Base-by-base conservation (phyloP, 1,284 basidiomycete species). In the Acaromyces ingoldii region DNA sequence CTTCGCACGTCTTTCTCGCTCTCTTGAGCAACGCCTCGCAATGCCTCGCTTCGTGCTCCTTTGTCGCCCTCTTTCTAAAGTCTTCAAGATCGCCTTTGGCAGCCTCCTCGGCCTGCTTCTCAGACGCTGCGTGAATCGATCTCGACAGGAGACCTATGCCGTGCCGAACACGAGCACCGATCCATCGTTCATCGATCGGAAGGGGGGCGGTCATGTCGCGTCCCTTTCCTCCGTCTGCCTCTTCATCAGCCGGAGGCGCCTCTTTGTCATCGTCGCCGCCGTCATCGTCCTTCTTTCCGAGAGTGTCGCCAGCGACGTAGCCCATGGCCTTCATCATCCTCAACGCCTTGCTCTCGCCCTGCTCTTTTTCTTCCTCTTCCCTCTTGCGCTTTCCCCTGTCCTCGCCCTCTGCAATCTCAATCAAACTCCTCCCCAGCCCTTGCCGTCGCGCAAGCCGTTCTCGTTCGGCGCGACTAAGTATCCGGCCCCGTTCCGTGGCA, bases 241-340 rank as follows among this genome's bases (percentile, higher is more conserved):
- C 24, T 4, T 29, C n/a, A n/a, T n/a, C n/a, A n/a, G n/a, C n/a
- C n/a, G n/a, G n/a, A n/a, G n/a, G n/a, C n/a, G n/a, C n/a, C n/a
- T n/a, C n/a, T n/a, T n/a, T n/a, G n/a, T n/a, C n/a, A n/a, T n/a
- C n/a, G n/a, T n/a, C n/a, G n/a, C n/a, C n/a, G n/a, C n/a, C n/a
- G n/a, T n/a, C 42, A 2, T 26, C 13, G 4, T 45, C 28, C n/a
- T 11, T 22, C 26, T 29, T 36, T 0, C 55, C 55, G 19, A 57
- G 33, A 4, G 43, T 45, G 17, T 49, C n/a, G 15, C 55, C 55
- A 9, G 26, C 44, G 19, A 43, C 34, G 38, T 49, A 57, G 11
- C 55, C 55, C 55, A 57, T 53, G 13, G 19, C n/a, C 19, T 34
- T 13, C 55, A 57, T 57, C 55, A 53, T 49, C 36, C 30, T 21